Base-by-base conservation (phyloP, 345 rosid genomes). In the Gynandropsis gynandra region DNA sequence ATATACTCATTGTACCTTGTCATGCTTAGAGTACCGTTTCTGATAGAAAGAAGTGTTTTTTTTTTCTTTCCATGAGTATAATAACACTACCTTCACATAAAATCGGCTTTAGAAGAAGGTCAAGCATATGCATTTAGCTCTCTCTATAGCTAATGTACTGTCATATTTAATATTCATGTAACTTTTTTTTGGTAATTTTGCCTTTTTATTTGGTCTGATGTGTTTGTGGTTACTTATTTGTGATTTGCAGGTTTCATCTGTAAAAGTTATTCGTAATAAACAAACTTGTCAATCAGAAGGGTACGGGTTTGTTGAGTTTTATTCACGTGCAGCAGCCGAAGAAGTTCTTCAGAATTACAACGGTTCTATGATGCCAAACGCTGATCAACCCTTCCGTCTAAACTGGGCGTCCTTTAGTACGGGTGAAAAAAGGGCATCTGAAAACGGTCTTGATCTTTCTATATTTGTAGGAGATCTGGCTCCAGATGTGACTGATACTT, bases 381-480 rank as follows among this genome's bases (percentile, higher is more conserved):
- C 93, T 0, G 95, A 92, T 8, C 96, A 84, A 49, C 78, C 79
- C n/a, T 92, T 92, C 75, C 89, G 95, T 44, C 69, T 87, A 42
- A 92, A 92, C 71, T 92, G 96, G 96, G 98, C 98, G 35, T 73
- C 89, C 59, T 87, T 87, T 64, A 77, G 87, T 42, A 76, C 83
- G 8, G 86, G 80, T 63, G 92, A 87, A 17, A 87, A 82, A 56
- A 81, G 86, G 69, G 52, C 82, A 0, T 64, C 59, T 4, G 98
- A 92, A 5, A 27, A 70, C 18, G 80, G 79, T 67, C 79, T 89
- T 20, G 96, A 92, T 65, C 82, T 80, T 16, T 92, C 98, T 2
- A 71, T 84, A 47, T 92, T 87, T 73, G 98, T 92, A 16, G 98
- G 98, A 40, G 96, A 92, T 64, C 75, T 92, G 71, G 89, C 96